phyloP scores from a whole-genome alignment of 805 yeast genomes.

The Kazachstania martiniae region DNA sequence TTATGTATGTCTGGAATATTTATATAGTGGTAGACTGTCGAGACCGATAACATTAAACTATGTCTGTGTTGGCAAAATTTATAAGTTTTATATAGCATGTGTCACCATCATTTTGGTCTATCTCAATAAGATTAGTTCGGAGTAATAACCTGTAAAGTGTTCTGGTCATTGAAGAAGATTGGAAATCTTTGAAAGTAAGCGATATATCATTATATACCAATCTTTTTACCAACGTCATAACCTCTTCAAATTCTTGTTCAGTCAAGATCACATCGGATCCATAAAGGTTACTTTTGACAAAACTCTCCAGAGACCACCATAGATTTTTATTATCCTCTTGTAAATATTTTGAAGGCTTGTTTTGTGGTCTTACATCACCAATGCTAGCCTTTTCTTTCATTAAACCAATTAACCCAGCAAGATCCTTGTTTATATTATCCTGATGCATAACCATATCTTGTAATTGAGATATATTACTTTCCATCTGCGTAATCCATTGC shows the following conservation, averaged over 20 bases:
- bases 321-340: background rate
- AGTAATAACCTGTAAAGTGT: slow-evolving; percentile 1
- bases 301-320: background rate
- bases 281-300: background rate
- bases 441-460: background rate
- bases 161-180: background rate
- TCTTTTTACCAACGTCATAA: background rate
- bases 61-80: too few relatives aligned
- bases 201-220: background rate
- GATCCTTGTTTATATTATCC: background rate
- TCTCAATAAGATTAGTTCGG: slow-evolving; percentile 1
- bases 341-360: too few relatives aligned
- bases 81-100: too few relatives aligned
- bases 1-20: too few relatives aligned
- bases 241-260: background rate
- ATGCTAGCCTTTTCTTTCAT: background rate
- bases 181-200: background rate
- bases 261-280: too few relatives aligned
- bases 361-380: background rate
- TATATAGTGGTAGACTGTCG: too few relatives aligned
- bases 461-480: background rate
- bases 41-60: too few relatives aligned
- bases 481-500: slow-evolving; percentile 6
- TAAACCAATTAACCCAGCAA: background rate
- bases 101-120: too few relatives aligned